A percentile compares a stretch with the other conserved stretches of the same genome.
These are phyloP conservation scores for Ilex asprella DNA, from an alignment of 257 asterid species.

Conservation along the genomic window DNA sequence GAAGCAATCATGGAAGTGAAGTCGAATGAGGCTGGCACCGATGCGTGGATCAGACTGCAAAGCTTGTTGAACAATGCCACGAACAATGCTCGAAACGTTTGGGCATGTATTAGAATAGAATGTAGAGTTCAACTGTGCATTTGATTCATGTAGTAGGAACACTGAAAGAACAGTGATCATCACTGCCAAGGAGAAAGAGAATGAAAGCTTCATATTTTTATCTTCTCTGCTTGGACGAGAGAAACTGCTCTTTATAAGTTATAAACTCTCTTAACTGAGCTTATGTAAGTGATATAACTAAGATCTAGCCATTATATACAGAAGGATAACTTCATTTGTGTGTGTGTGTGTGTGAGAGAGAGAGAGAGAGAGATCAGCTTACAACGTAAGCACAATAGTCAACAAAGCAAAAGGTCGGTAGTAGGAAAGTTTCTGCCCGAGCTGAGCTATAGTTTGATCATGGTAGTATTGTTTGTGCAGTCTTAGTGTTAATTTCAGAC, in stretches of 20 bases:
- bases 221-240: neutral
- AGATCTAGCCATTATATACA: too few species aligned
- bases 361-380: too few species aligned
- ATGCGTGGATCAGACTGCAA: slow-evolving; percentile 47
- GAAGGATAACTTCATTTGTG: too few species aligned
- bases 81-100: slow-evolving; percentile 48
- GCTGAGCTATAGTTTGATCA: too few species aligned
- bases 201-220: slow-evolving; percentile 19
- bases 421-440: too few species aligned
- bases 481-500: too few species aligned
- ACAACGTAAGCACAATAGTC: too few species aligned
- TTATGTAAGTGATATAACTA: too few species aligned
- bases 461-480: too few species aligned
- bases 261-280: neutral
- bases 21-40: slow-evolving; percentile 52
- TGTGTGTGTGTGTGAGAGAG: too few species aligned
- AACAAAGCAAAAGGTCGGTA: too few species aligned
- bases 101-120: slow-evolving; percentile 55
- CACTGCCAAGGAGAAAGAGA: slow-evolving; percentile 10
- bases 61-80: slow-evolving; percentile 39
- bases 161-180: slow-evolving; percentile 5
- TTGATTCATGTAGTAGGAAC: slow-evolving; percentile 21
- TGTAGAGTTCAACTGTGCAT: slow-evolving; percentile 38
- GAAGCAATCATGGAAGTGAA: slow-evolving; percentile 61
- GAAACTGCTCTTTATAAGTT: neutral